Evolutionary conservation across 345 rosid species (phyloP).

Genomic region (Pugionium dolabratum): DNA sequence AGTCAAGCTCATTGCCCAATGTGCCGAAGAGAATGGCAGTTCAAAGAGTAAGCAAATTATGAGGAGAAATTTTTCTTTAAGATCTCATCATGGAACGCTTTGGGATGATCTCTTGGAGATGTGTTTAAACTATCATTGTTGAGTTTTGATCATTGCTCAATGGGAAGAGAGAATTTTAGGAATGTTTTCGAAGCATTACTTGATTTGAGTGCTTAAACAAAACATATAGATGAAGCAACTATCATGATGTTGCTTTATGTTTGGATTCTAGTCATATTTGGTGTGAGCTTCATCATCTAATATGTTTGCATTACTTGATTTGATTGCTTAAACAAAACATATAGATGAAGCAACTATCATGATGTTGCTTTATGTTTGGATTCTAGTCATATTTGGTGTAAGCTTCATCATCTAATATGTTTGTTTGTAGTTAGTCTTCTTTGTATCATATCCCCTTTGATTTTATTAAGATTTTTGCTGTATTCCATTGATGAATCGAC

Average conservation of each 20-base stretch:
- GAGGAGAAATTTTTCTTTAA: neutral
- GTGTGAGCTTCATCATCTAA: too few species aligned
- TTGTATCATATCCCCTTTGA: neutral
- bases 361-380: neutral
- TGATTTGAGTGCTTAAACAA: constrained; percentile 5
- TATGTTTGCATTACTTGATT: too few species aligned
- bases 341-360: too few species aligned
- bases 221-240: constrained; percentile 1
- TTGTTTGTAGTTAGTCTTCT: neutral
- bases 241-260: neutral
- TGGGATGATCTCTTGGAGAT: constrained; percentile 2
- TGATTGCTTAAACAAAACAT: too few species aligned
- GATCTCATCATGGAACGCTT: constrained; percentile 1
- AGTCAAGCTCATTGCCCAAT: constrained; percentile 90
- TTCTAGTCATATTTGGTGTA: neutral
- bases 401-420: neutral
- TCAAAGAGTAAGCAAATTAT: constrained; percentile 51
- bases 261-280: too few species aligned
- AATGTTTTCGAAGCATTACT: neutral
- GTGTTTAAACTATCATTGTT: constrained; percentile 4
- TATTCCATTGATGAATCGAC: too few species aligned
- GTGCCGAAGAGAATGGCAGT: constrained; percentile 86
- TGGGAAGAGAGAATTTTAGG: constrained; percentile 1
- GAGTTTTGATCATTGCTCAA: constrained; percentile 7
- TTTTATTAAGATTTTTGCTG: neutral